Evolutionary conservation across 2,329 filamentous ascomycete genomes (phyloP).

Genomic region (Alternaria hordeiaustralica): DNA sequence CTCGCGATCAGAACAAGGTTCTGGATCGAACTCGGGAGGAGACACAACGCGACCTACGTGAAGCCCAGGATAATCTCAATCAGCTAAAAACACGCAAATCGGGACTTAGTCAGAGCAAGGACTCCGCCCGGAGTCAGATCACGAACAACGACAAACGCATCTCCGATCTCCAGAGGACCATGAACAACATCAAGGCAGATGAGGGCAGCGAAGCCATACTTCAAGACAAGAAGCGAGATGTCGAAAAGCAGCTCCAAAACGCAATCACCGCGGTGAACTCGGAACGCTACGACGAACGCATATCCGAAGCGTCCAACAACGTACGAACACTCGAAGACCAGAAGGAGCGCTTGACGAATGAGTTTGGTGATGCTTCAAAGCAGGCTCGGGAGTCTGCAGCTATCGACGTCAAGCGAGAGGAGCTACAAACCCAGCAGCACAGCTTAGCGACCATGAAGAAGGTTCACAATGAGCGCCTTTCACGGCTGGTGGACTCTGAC

Average conservation of each 20-base stretch:
- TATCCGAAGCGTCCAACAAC: slow-evolving; percentile 69
- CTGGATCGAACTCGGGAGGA: slow-evolving; percentile 77
- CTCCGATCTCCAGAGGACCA: slow-evolving; percentile 68
- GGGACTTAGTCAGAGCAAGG: slow-evolving; percentile 74
- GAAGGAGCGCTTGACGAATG: slow-evolving; percentile 74
- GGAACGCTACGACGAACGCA: slow-evolving; percentile 72
- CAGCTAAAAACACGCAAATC: slow-evolving; percentile 77
- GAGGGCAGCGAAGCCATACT: slow-evolving; percentile 83
- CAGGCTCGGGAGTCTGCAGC: slow-evolving; percentile 83
- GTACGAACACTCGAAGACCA: slow-evolving; percentile 74
- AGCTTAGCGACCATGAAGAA: slow-evolving; percentile 78
- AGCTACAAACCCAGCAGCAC: slow-evolving; percentile 74
- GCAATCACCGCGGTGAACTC: slow-evolving; percentile 68
- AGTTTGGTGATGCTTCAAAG: slow-evolving; percentile 82
- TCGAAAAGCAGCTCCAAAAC: slow-evolving; percentile 67
- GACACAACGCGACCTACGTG: slow-evolving; percentile 74
- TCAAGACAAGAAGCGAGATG: slow-evolving; percentile 74
- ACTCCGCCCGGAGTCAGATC: slow-evolving; percentile 75
- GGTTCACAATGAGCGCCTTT: slow-evolving; percentile 76
- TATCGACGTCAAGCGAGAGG: slow-evolving; percentile 82
- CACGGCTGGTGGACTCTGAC: slow-evolving; percentile 65
- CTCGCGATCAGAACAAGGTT: slow-evolving; percentile 78
- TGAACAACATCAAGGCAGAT: slow-evolving; percentile 79
- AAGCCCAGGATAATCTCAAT: slow-evolving; percentile 74
- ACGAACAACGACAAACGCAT: slow-evolving; percentile 74